A percentile compares a stretch with the other conserved stretches of the same genome.
Evolutionary conservation across 1,284 basidiomycete genomes (phyloP).

Genomic region (Papiliotrema terrestris): DNA sequence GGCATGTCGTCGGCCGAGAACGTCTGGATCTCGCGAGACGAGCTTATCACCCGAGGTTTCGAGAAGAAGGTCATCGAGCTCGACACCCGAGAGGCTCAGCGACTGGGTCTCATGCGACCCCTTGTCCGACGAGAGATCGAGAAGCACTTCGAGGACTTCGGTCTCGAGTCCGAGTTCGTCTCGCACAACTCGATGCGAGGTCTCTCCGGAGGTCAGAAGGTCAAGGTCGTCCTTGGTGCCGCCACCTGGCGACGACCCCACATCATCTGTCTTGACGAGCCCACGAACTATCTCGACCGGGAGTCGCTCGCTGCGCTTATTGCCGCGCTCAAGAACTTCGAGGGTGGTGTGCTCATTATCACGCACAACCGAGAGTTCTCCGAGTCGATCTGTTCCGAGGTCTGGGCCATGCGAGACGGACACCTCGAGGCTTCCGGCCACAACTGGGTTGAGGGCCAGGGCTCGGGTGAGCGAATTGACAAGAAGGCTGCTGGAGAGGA

Average conservation of each 20-base stretch:
- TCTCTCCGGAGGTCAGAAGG: slow-evolving; percentile 99
- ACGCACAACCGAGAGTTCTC: slow-evolving; percentile 98
- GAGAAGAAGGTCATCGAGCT: slow-evolving; percentile 98
- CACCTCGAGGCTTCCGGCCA: slow-evolving; percentile 90
- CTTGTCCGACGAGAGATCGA: slow-evolving; percentile 97
- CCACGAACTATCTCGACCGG: slow-evolving; percentile 91
- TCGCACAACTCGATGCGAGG: slow-evolving; percentile 96
- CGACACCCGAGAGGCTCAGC: slow-evolving; percentile 95
- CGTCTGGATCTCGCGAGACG: slow-evolving; percentile 93
- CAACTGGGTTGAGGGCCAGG: slow-evolving; percentile 98
- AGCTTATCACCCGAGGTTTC: slow-evolving; percentile 94
- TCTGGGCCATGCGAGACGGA: slow-evolving; percentile 93
- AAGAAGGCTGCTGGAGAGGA: slow-evolving; percentile 80
- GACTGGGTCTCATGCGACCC: slow-evolving; percentile 89
- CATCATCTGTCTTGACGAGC: slow-evolving; percentile 96
- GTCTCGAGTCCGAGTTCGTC: slow-evolving; percentile 91
- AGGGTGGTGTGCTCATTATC: slow-evolving; percentile 94
- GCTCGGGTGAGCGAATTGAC: slow-evolving; percentile 82
- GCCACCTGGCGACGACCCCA: slow-evolving; percentile 98
- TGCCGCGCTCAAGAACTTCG: slow-evolving; percentile 91
- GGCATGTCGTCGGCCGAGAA: slow-evolving; percentile 88
- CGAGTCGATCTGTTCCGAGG: slow-evolving; percentile 76
- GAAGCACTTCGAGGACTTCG: slow-evolving; percentile 86
- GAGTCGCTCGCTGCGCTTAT: slow-evolving; percentile 96
- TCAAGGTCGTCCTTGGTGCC: slow-evolving; percentile 98